Evolutionary conservation across 768 basidiomycete species (phyloP).

Genomic region (Macrolepiota fuliginosa): DNA sequence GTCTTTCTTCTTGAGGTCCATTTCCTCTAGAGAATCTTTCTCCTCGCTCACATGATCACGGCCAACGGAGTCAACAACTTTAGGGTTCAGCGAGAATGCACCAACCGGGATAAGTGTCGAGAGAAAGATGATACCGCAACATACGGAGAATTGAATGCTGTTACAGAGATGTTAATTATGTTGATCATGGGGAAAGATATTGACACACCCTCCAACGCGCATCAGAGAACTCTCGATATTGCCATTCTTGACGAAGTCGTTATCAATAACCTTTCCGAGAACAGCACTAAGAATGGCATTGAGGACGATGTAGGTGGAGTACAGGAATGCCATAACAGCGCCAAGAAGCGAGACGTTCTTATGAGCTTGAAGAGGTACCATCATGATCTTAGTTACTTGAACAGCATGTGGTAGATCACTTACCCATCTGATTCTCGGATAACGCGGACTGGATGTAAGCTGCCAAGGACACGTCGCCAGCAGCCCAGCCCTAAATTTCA

Average conservation of each 20-base stretch:
- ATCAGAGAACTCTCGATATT: constrained; percentile 23
- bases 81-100: constrained; percentile 29
- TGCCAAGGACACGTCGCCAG: constrained; percentile 32
- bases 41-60: not conserved
- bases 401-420: not conserved
- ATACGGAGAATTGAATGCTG: constrained; percentile 28
- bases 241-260: constrained; percentile 20
- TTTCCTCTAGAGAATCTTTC: not conserved
- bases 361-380: constrained; percentile 18
- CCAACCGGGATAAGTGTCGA: constrained; percentile 30
- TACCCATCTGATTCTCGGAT: constrained; percentile 25
- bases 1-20: too few species aligned
- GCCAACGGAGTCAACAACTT: constrained; percentile 18
- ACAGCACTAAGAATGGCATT: constrained; percentile 18
- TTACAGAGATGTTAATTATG: not conserved
- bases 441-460: constrained; percentile 31
- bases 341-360: constrained; percentile 26
- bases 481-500: constrained; percentile 26
- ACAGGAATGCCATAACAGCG: constrained; percentile 32
- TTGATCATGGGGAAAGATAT: not conserved
- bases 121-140: constrained; percentile 24
- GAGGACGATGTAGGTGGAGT: constrained; percentile 32
- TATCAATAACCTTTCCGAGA: constrained; percentile 30
- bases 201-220: constrained; percentile 28
- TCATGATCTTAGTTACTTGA: not conserved